phyloP scores from a whole-genome alignment of 352 stramenopile species.

The Aphanomyces cochlioides region DNA sequence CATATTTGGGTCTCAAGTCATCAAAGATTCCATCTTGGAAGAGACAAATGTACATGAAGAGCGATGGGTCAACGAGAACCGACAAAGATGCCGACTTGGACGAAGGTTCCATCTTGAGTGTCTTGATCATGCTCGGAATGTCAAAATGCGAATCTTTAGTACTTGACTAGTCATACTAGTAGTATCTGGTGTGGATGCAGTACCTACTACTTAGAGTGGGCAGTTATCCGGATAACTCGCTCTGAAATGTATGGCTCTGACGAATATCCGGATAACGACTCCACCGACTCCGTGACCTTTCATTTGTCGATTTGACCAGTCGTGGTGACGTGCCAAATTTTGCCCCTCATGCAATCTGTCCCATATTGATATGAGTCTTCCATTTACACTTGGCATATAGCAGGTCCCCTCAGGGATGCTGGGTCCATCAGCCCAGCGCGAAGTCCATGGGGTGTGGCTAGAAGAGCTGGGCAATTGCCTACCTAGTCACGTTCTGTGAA shows the following conservation, averaged over 20 bases:
- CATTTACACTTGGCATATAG: conserved; percentile 58
- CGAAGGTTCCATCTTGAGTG: too few relatives aligned
- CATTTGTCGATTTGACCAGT: conserved; percentile 21
- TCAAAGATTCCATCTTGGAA: neutral
- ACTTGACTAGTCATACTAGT: too few relatives aligned
- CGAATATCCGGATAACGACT: too few relatives aligned
- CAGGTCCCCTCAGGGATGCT: conserved; percentile 66
- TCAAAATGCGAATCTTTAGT: too few relatives aligned
- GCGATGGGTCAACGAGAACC: neutral
- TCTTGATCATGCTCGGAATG: too few relatives aligned
- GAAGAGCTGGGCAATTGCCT: conserved; percentile 76
- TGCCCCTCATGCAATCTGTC: conserved; percentile 27
- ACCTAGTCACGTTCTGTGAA: conserved; percentile 55
- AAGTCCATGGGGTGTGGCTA: conserved; percentile 61
- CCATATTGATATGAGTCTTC: conserved; percentile 50
- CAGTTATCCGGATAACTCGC: too few relatives aligned
- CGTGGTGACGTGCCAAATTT: conserved; percentile 26
- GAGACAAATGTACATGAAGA: neutral
- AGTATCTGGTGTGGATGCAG: too few relatives aligned
- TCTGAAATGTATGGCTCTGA: too few relatives aligned
- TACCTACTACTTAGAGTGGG: too few relatives aligned
- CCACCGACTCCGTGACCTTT: neutral
- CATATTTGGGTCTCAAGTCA: neutral
- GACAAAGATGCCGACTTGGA: neutral
- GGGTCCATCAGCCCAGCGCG: conserved; percentile 72